phyloP scores from a whole-genome alignment of 768 basidiomycete genomes.

The Podaxis sp. region DNA sequence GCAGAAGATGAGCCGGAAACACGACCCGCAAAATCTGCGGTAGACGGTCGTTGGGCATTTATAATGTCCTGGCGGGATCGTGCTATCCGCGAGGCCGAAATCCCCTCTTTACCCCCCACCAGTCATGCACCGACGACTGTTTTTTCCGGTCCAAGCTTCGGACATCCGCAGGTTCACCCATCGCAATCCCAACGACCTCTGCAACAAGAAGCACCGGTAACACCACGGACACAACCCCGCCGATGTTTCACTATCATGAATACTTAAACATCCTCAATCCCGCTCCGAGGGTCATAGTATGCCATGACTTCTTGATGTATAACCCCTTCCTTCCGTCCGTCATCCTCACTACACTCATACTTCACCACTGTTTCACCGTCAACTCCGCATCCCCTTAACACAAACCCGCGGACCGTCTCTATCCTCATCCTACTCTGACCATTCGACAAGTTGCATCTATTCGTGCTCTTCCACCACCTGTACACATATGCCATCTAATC shows the following conservation, averaged over 20 bases:
- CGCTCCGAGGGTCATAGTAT: not conserved
- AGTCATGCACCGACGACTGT: slow-evolving; percentile 12
- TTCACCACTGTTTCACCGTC: not conserved
- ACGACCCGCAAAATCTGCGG: not conserved
- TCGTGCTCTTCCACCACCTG: not conserved
- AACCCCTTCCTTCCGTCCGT: not conserved
- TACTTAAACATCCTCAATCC: not conserved
- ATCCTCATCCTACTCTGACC: not conserved
- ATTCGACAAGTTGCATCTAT: not conserved
- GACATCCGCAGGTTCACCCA: not conserved
- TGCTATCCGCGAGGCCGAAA: slow-evolving; percentile 1
- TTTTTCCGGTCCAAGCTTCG: not conserved
- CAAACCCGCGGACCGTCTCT: not conserved
- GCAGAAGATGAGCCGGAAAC: slow-evolving; percentile 1
- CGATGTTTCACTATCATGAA: slow-evolving; percentile 10
- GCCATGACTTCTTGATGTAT: not conserved
- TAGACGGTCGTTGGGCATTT: slow-evolving; percentile 5
- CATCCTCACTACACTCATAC: not conserved
- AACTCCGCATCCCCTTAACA: not conserved
- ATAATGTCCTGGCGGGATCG: slow-evolving; percentile 15
- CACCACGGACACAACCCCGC: slow-evolving; percentile 3
- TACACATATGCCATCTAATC: not conserved
- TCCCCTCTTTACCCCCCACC: slow-evolving; percentile 11
- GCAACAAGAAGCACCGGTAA: not conserved
- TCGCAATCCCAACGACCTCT: not conserved